Conservation (phyloP, 108 stramenopile species). For the Pelagomonas calceolata region DNA sequence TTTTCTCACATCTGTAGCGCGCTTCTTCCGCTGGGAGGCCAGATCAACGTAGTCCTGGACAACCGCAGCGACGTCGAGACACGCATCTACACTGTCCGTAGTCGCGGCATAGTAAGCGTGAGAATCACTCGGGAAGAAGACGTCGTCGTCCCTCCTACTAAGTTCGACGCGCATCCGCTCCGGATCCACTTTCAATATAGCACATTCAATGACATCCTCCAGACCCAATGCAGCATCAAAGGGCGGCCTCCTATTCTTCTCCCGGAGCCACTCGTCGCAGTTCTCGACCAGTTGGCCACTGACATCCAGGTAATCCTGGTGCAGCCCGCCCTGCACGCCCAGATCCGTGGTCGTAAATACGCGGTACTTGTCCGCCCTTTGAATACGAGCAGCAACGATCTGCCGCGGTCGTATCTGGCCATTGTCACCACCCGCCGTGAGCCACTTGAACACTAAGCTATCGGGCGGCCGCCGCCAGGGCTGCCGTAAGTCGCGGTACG, state of each 20-base stretch:
- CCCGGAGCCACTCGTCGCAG: neutral
- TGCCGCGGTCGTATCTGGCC: neutral
- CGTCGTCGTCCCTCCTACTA: neutral
- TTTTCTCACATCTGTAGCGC: neutral
- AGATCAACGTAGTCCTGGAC: neutral
- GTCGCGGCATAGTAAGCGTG: neutral
- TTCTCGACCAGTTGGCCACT: neutral
- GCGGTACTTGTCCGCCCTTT: neutral
- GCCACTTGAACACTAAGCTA: neutral
- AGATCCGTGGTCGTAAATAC: neutral
- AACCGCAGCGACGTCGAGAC: constrained; percentile 15
- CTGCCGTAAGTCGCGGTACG: neutral
- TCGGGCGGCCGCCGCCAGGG: neutral
- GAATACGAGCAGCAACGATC: neutral
- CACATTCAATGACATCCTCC: neutral
- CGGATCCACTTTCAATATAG: neutral
- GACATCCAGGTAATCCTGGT: neutral
- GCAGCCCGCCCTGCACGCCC: neutral
- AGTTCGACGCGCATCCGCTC: neutral
- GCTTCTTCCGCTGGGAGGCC: neutral
- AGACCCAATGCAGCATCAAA: neutral
- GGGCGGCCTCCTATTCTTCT: too few relatives aligned
- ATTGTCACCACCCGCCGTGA: neutral
- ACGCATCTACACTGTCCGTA: neutral
- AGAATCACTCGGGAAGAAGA: neutral